Evolutionary conservation across 805 yeast genomes (phyloP), one percentile per base, ranked within the genome.

Genomic region (Yarrowia osloensis): DNA sequence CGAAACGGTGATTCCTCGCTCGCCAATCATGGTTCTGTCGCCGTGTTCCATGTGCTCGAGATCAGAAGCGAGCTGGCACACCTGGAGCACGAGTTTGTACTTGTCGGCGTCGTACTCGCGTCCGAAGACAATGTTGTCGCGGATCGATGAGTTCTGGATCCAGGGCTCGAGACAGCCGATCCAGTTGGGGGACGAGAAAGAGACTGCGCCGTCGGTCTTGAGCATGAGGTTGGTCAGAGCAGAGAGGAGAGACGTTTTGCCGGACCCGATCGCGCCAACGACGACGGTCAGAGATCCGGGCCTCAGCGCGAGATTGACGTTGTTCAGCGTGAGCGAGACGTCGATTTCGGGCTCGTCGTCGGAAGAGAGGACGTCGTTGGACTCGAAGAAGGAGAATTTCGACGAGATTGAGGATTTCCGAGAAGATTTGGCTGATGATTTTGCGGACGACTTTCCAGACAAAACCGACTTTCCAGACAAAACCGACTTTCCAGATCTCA

Each of bases 21-120:
- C 97, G 68, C 97, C 97, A 71, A 91, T 88, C 76, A 91, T 96
- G 0, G 94, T 89, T 69, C 74, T 74, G 73, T 91, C 97, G 31
- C 95, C 92, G 42, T 87, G 90, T 4, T 88, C 87, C 39, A 91
- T 79, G 35, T 82, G 81, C 13, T 84, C 83, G 68, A 91, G 79
- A 76, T 91, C 97, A 29, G 83, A 81, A 47, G 81, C 81, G 67
- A 91, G 78, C 0, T 90, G 85, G 75, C 97, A 91, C 0, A 86
- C 87, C 49, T 81, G 75, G 12, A 91, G 75, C 4, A 89, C 84
- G 7, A 76, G 73, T 1, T 82, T 74, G 73, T 91, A 91, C 70
- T 78, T 81, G 3, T 75, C 71, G 59, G 80, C 74, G 66, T 87
- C 84, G 67, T 75, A 87, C 0, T 81, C 82, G 4, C 63, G 67